Percentiles rank a stretch among this genome's conserved stretches.
Evolutionary conservation across 202 grass and related monocot genomes (phyloP).

Genomic region (Miscanthus sacchariflorus): DNA sequence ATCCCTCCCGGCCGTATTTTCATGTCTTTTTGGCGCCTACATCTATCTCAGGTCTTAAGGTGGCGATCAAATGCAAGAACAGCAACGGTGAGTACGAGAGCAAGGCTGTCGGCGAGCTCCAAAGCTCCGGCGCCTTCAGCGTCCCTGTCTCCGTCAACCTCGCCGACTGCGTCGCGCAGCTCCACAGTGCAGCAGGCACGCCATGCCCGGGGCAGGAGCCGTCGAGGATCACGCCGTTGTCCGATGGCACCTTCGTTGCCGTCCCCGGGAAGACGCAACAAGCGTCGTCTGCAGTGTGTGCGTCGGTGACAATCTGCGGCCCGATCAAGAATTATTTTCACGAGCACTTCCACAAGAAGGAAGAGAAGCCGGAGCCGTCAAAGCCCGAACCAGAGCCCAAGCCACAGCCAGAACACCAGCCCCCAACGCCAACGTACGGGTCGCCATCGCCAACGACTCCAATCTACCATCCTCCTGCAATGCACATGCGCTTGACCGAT

Average conservation of each 20-base stretch:
- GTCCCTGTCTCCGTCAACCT: slow-evolving; percentile 26
- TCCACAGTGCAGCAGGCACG: not conserved
- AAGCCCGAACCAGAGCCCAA: too few relatives aligned
- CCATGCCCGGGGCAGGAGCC: slow-evolving; percentile 45
- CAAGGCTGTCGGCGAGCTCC: slow-evolving; percentile 36
- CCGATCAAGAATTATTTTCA: too few relatives aligned
- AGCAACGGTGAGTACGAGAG: slow-evolving; percentile 44
- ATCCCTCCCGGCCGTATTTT: not conserved
- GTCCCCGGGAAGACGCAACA: too few relatives aligned
- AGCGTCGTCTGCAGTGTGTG: too few relatives aligned
- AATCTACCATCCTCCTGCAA: too few relatives aligned
- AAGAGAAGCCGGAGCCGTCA: too few relatives aligned
- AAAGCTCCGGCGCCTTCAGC: slow-evolving; percentile 38
- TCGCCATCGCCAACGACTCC: too few relatives aligned
- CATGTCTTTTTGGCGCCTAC: not conserved
- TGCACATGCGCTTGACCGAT: too few relatives aligned
- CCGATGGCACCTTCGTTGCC: not conserved
- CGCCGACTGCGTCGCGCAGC: slow-evolving; percentile 33
- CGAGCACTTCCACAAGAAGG: too few relatives aligned
- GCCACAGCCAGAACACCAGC: too few relatives aligned
- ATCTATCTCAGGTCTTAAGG: slow-evolving; percentile 33
- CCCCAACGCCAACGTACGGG: too few relatives aligned
- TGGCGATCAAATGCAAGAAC: slow-evolving; percentile 58
- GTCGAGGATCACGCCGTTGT: not conserved
- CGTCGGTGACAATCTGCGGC: too few relatives aligned